Percentiles rank a stretch among this genome's conserved stretches.
Evolutionary conservation across 768 basidiomycete genomes (phyloP).

Genomic region (Symmetrospora coprosmae): DNA sequence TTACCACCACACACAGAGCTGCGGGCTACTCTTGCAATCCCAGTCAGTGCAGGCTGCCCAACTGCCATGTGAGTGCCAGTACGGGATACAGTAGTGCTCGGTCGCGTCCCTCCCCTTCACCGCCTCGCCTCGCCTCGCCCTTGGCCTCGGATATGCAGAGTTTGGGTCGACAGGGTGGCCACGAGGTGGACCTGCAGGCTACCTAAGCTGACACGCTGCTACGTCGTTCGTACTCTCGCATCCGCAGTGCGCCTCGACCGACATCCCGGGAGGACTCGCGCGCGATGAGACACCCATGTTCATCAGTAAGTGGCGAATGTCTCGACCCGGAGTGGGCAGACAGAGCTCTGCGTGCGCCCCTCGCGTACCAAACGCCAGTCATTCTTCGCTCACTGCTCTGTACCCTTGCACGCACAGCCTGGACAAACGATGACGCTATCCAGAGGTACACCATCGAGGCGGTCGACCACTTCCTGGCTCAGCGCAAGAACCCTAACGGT

Average conservation of each 20-base stretch:
- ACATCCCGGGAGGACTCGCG: conserved; percentile 55
- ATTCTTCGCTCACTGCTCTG: conserved; percentile 27
- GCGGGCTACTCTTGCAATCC: conserved; percentile 61
- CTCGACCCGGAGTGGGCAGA: too few species aligned
- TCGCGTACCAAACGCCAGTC: too few species aligned
- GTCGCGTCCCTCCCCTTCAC: too few species aligned
- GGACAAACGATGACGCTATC: conserved; percentile 42
- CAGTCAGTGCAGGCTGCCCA: conserved; percentile 51
- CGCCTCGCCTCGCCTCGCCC: too few species aligned
- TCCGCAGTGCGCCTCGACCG: conserved; percentile 51
- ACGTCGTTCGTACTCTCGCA: not conserved
- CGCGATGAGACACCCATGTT: conserved; percentile 43
- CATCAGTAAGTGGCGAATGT: conserved; percentile 25
- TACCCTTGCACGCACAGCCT: not conserved
- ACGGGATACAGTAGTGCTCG: too few species aligned
- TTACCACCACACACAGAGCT: conserved; percentile 45
- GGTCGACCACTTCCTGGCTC: conserved; percentile 59
- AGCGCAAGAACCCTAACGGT: conserved; percentile 59
- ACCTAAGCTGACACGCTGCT: too few species aligned
- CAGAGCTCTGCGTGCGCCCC: too few species aligned
- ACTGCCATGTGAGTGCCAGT: conserved; percentile 41
- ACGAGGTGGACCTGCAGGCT: too few species aligned
- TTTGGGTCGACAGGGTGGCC: too few species aligned
- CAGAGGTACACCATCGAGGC: conserved; percentile 62
- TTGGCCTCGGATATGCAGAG: too few species aligned